Conservation (phyloP, 768 basidiomycete genomes). For the Candolleomyces eurysporus region DNA sequence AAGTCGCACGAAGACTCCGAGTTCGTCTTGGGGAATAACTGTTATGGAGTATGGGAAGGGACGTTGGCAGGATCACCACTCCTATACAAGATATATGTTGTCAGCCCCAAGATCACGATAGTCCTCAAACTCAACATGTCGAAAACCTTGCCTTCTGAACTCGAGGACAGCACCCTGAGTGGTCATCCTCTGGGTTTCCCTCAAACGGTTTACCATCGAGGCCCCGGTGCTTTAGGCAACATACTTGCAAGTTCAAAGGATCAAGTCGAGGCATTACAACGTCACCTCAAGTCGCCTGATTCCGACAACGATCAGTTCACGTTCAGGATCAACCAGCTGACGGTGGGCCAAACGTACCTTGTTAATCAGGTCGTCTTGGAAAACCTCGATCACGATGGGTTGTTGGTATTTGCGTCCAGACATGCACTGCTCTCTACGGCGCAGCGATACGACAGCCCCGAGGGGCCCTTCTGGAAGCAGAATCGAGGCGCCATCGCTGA, state of each 20-base stretch:
- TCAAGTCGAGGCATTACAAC: not conserved
- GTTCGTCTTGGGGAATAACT: too few relatives aligned
- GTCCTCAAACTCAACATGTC: constrained; percentile 16
- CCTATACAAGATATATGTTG: constrained; percentile 3
- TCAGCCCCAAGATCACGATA: constrained; percentile 33
- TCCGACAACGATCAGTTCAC: constrained; percentile 25
- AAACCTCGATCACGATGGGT: constrained; percentile 18
- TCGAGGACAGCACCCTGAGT: constrained; percentile 22
- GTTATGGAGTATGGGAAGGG: too few relatives aligned
- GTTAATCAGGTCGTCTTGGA: constrained; percentile 27
- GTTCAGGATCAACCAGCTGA: constrained; percentile 28
- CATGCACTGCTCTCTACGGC: constrained; percentile 21
- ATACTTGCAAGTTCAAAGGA: not conserved
- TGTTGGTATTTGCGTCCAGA: constrained; percentile 24
- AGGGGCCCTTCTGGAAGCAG: not conserved
- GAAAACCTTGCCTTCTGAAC: constrained; percentile 13
- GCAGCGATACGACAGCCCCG: constrained; percentile 6
- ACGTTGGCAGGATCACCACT: too few relatives aligned
- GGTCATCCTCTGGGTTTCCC: constrained; percentile 19
- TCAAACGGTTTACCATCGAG: not conserved
- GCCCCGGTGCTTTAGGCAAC: not conserved
- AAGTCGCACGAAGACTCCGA: not conserved
- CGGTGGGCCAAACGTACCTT: constrained; percentile 22
- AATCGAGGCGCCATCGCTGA: not conserved
- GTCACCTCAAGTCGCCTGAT: constrained; percentile 17